These are phyloP conservation scores for Lepraria neglecta DNA, from an alignment of 495 filamentous ascomycete species.

Conservation along the genomic window DNA sequence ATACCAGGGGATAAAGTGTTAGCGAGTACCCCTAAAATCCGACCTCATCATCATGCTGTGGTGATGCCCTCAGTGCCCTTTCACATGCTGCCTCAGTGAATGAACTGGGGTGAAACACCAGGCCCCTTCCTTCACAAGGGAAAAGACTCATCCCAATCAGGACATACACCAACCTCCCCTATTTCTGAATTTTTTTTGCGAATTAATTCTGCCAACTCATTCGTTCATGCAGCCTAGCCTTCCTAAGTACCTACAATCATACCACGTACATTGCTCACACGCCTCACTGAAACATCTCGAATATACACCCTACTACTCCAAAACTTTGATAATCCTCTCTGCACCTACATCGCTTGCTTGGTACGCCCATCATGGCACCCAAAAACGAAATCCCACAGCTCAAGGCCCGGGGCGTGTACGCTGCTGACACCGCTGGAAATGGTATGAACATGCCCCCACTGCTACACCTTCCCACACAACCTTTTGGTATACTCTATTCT, in stretches of 20 bases:
- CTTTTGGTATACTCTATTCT: slow-evolving; percentile 9
- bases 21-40: slow-evolving; percentile 19
- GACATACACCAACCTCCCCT: slow-evolving; percentile 20
- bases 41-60: slow-evolving; percentile 14
- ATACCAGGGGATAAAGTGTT: slow-evolving; percentile 7
- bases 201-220: slow-evolving; percentile 9
- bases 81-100: slow-evolving; percentile 12
- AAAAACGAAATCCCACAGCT: slow-evolving; percentile 51
- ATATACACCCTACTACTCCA: background rate
- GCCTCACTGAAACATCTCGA: slow-evolving; percentile 3
- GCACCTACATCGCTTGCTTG: slow-evolving; percentile 3
- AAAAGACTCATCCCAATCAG: background rate
- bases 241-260: slow-evolving; percentile 6
- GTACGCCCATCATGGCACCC: slow-evolving; percentile 28
- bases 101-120: slow-evolving; percentile 17
- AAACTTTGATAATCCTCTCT: background rate
- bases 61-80: slow-evolving; percentile 1
- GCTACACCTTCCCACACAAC: background rate
- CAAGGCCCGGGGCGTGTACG: slow-evolving; percentile 44
- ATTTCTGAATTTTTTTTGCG: background rate
- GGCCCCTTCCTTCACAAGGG: slow-evolving; percentile 13
- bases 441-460: slow-evolving; percentile 31
- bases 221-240: slow-evolving; percentile 14
- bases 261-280: slow-evolving; percentile 17
- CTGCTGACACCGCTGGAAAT: slow-evolving; percentile 45